Evolutionary conservation across 305 asterid genomes (phyloP).

Genomic region (Fraxinus sp.): DNA sequence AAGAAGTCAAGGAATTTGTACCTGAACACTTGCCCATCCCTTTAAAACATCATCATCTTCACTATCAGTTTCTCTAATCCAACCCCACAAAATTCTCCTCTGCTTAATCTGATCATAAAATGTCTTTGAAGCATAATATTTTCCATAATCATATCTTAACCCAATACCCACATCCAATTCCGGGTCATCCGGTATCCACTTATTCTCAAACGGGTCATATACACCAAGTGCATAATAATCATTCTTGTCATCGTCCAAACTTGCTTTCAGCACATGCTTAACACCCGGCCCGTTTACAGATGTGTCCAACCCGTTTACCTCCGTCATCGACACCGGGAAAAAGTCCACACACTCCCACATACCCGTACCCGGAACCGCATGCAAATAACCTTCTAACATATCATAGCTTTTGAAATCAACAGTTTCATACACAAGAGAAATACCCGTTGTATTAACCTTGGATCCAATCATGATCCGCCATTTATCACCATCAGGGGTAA

Average conservation of each 20-base stretch:
- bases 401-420: conserved; percentile 45
- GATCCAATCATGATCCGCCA: conserved; percentile 30
- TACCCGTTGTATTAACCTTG: conserved; percentile 28
- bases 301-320: conserved; percentile 67
- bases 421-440: conserved; percentile 73
- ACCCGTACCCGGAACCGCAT: conserved; percentile 54
- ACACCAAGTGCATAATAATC: conserved; percentile 77
- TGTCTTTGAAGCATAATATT: conserved; percentile 80
- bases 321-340: conserved; percentile 42
- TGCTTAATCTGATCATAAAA: conserved; percentile 61
- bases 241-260: conserved; percentile 63
- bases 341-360: conserved; percentile 67
- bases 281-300: conserved; percentile 54
- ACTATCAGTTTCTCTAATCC: conserved; percentile 77
- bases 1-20: conserved; percentile 10
- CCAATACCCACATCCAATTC: conserved; percentile 76
- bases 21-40: conserved; percentile 84
- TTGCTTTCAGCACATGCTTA: conserved; percentile 74
- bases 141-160: conserved; percentile 69
- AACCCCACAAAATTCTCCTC: conserved; percentile 83
- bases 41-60: conserved; percentile 58
- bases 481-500: conserved; percentile 23
- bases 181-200: conserved; percentile 74
- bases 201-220: conserved; percentile 50
- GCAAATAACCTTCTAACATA: conserved; percentile 46